Percentiles rank a stretch among this genome's conserved stretches.
These are phyloP conservation scores for Podospora fimiseda DNA, from an alignment of 495 filamentous ascomycete species.

Conservation along the genomic window DNA sequence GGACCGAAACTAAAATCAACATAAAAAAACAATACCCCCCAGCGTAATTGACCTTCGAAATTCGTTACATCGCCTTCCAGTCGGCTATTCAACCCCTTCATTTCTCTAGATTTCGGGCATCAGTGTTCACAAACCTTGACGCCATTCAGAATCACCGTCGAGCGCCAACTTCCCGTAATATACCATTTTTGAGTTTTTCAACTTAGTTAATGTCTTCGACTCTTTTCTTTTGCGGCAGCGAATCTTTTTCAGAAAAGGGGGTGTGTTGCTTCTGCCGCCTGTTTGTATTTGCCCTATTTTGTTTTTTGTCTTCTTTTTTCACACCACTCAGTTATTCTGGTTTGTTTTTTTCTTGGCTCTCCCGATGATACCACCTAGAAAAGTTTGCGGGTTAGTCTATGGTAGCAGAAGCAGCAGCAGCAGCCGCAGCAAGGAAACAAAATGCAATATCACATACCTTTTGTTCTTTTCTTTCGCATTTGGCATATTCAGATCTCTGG, in stretches of 20 bases:
- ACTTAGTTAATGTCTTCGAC: neutral
- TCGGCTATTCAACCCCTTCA: slow-evolving; percentile 1
- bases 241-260: neutral
- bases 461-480: no score
- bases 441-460: neutral
- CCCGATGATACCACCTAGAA: slow-evolving; percentile 23
- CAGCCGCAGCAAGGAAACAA: neutral
- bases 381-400: slow-evolving; percentile 11
- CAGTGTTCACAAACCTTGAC: neutral
- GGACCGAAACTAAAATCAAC: neutral
- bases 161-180: slow-evolving; percentile 9
- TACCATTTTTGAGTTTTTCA: slow-evolving; percentile 12
- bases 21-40: neutral
- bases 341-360: slow-evolving; percentile 12
- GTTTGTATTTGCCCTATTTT: neutral
- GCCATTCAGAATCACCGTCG: neutral
- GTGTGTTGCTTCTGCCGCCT: neutral
- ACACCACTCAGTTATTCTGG: neutral
- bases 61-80: neutral
- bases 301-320: neutral
- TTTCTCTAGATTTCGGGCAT: neutral
- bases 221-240: slow-evolving; percentile 5
- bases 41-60: neutral
- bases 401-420: no score
- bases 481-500: no score